Base-by-base conservation (phyloP, 768 basidiomycete genomes). In the Inosperma sp. region DNA sequence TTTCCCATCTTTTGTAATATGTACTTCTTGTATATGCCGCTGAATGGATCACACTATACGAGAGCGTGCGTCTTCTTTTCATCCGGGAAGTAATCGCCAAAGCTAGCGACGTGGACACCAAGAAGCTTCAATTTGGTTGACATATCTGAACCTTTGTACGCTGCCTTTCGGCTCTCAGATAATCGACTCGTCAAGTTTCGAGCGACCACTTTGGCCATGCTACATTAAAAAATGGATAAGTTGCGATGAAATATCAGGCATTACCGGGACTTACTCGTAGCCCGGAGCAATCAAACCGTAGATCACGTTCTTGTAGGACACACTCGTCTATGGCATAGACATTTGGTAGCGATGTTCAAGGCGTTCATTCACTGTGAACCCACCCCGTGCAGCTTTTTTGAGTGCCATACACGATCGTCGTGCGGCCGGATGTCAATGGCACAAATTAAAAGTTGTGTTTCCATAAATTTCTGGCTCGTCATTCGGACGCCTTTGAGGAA, bases 301-400 rank as follows among this genome's bases (percentile, higher is more conserved):
- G n/a, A 76, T 80, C 33, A 84, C 78, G 2, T 74, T 77, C 46
- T 67, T 72, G 84, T 84, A 88, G 41, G 71, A 74, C 85, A 60
- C 87, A 89, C 63, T 88, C 87, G 4, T 86, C 87, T 41, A 89
- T 82, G 5, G 86, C 86, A 55, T 79, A 88, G 5, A 87, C 76
- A 45, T 81, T 78, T 33, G 74, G 59, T 1, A 72, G 76, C 8
- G 75, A 81, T 1, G 85, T 87, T 70, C 63, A 39, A 88, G 65
- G 45, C 69, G 65, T 50, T 85, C 81, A 25, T 76, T 71, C 7
- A 87, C 80, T 4, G 74, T 59, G 54, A 88, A 72, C 0, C 86
- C 86, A 5, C 82, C 80, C 16, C 71, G 70, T 1, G 65, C 43
- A 36, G 71, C 62, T 46, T 76, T 77, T 42, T 70, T 57, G 53